Evolutionary conservation across 1,139 yeast genomes (phyloP).

Genomic region (Petasospora fabianii): DNA sequence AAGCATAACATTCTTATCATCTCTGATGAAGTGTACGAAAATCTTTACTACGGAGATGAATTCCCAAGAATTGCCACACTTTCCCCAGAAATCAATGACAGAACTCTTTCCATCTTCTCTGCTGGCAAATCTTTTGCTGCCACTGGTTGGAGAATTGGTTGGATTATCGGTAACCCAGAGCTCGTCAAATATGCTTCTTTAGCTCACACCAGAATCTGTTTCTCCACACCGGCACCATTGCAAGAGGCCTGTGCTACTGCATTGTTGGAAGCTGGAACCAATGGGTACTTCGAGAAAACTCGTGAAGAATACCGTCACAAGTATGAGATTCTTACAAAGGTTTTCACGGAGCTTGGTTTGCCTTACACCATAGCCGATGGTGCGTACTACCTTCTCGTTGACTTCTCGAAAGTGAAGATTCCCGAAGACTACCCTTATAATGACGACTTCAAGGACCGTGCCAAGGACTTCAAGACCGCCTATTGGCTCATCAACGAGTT

Average conservation of each 20-base stretch:
- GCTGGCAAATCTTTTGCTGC: constrained; percentile 98
- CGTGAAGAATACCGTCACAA: constrained; percentile 65
- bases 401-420: constrained; percentile 74
- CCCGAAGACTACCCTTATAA: constrained; percentile 76
- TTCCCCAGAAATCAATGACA: constrained; percentile 68
- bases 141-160: constrained; percentile 98
- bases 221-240: constrained; percentile 86
- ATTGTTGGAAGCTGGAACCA: constrained; percentile 54
- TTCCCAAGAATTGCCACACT: constrained; percentile 85
- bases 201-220: constrained; percentile 92
- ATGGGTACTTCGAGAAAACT: constrained; percentile 66
- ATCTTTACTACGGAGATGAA: constrained; percentile 62
- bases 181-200: constrained; percentile 76
- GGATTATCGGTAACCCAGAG: constrained; percentile 86
- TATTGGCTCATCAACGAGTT: constrained; percentile 90
- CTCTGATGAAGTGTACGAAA: constrained; percentile 94
- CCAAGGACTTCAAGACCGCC: constrained; percentile 82
- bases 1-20: constrained; percentile 76
- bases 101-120: constrained; percentile 89
- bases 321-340: constrained; percentile 64
- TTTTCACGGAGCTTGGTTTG: constrained; percentile 80
- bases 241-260: constrained; percentile 91
- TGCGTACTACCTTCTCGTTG: constrained; percentile 87
- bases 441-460: constrained; percentile 57
- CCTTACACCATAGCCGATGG: constrained; percentile 93